A percentile compares a stretch with the other conserved stretches of the same genome.
phyloP scores from a whole-genome alignment of 2,329 filamentous ascomycete species.

The Pseudogymnoascus sp. region DNA sequence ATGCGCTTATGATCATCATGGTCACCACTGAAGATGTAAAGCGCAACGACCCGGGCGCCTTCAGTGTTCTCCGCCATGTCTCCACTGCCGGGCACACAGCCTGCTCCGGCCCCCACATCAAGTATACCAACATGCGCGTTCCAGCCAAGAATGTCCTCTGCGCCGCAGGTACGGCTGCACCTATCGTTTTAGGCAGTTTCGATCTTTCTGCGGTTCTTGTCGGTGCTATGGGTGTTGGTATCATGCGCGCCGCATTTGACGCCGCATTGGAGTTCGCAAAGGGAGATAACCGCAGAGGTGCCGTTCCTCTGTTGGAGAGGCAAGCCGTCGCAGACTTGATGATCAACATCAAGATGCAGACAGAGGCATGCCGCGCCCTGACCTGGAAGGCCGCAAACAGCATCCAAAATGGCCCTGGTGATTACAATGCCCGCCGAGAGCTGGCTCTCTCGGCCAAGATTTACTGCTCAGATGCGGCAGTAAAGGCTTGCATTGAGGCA shows the following conservation, averaged over 20 bases:
- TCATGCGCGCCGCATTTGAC: conserved; percentile 46
- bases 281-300: conserved; percentile 36
- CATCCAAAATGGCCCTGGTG: conserved; percentile 34
- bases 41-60: conserved; percentile 34
- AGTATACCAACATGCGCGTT: conserved; percentile 39
- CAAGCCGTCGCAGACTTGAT: conserved; percentile 44
- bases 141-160: conserved; percentile 39
- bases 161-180: conserved; percentile 34
- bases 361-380: conserved; percentile 40
- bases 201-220: conserved; percentile 38
- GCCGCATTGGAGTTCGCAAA: conserved; percentile 42
- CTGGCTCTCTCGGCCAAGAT: conserved; percentile 42
- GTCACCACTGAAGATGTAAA: conserved; percentile 40
- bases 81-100: conserved; percentile 39
- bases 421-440: conserved; percentile 34
- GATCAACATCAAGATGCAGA: conserved; percentile 42
- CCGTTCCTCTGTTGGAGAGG: conserved; percentile 35
- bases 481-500: conserved; percentile 39
- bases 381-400: conserved; percentile 43
- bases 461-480: conserved; percentile 40
- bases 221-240: conserved; percentile 44
- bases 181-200: conserved; percentile 36
- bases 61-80: conserved; percentile 37
- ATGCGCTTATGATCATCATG: conserved; percentile 39
- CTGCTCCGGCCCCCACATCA: conserved; percentile 40